Evolutionary conservation across 768 basidiomycete genomes (phyloP).

Genomic region (Pleurotus cornucopiae): DNA sequence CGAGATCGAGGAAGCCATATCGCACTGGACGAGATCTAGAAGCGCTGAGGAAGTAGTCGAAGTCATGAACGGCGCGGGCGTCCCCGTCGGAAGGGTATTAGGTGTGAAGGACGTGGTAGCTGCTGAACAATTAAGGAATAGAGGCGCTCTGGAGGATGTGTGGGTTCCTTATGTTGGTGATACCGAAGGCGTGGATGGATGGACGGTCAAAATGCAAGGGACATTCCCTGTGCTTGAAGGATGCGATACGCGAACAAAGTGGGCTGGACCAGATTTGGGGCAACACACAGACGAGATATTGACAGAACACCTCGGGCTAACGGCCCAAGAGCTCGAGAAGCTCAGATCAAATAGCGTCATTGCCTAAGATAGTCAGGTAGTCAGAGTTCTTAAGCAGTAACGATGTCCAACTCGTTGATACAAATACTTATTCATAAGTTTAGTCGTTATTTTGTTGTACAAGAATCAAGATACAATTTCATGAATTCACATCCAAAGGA

Average conservation of each 20-base stretch:
- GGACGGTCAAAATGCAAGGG: slow-evolving; percentile 66
- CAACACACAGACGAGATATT: slow-evolving; percentile 51
- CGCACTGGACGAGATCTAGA: slow-evolving; percentile 49
- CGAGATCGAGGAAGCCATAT: slow-evolving; percentile 62
- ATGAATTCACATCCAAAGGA: slow-evolving; percentile 40
- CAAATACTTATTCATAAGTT: no score
- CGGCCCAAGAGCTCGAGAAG: slow-evolving; percentile 27
- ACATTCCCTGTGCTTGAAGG: slow-evolving; percentile 64
- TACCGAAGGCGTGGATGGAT: slow-evolving; percentile 25
- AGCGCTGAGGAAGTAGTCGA: slow-evolving; percentile 51
- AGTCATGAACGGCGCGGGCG: slow-evolving; percentile 44
- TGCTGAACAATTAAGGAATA: slow-evolving; percentile 47
- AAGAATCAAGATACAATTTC: no score
- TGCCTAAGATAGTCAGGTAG: slow-evolving; percentile 20
- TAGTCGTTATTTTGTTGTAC: no score
- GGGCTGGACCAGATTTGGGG: slow-evolving; percentile 71
- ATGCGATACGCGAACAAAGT: slow-evolving; percentile 51
- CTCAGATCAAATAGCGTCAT: slow-evolving; percentile 39
- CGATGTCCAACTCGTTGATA: no score
- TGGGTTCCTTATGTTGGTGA: slow-evolving; percentile 31
- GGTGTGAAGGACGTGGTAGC: slow-evolving; percentile 61
- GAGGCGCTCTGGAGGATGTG: slow-evolving; percentile 59
- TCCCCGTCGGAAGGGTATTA: slow-evolving; percentile 63
- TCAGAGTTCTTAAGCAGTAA: no score
- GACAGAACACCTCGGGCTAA: slow-evolving; percentile 36